Evolutionary conservation across 164 flowering plant species (phyloP), one percentile per base, ranked within the genome.

Genomic region (Aristolochia fimbriata): DNA sequence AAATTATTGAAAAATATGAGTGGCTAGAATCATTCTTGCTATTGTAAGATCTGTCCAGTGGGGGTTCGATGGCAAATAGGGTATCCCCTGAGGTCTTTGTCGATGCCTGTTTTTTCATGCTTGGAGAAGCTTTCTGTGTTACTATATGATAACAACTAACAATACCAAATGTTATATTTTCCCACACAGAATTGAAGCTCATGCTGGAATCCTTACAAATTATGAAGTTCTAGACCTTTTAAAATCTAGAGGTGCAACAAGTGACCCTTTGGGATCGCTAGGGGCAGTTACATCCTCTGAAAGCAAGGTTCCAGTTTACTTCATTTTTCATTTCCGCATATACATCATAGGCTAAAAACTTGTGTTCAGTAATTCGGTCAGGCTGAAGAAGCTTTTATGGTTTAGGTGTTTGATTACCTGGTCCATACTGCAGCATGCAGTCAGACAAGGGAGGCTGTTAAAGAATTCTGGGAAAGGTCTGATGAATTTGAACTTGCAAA

Each of bases 221-320:
- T 92, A 80, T 62, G 98, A 92, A 73, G 95, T 92, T 7, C 85
- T 88, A 7, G 78, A 83, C 21, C 82, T 85, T 61, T 65, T 92
- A 56, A 76, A 76, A 65, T 76, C 84, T 31, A 83, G 81, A 73
- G 93, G 95, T 12, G 95, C 87, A 27, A 73, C 85, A 20, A 74
- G 60, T 60, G 94, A 85, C 68, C 80, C 84, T 24, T 66, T 82
- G 2, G 66, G 84, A 45, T 78, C 78, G 55, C 70, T 82, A 27
- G 76, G 71, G 23, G 57, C 70, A 8, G 61, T 83, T 3, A 53
- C 80, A 20, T 78, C 73, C 25, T 82, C 92, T 4, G 98, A 91
- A 63, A 76, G 71, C 69, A 82, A 86, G 88, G 96, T 83, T 22
- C 20, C 47, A 7, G 6, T 47, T 45, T 47, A 48, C 19, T 45